A percentile compares a stretch with the other conserved stretches of the same genome.
Conservation (phyloP, 768 basidiomycete species). For the Phlebiopsis gigantea region DNA sequence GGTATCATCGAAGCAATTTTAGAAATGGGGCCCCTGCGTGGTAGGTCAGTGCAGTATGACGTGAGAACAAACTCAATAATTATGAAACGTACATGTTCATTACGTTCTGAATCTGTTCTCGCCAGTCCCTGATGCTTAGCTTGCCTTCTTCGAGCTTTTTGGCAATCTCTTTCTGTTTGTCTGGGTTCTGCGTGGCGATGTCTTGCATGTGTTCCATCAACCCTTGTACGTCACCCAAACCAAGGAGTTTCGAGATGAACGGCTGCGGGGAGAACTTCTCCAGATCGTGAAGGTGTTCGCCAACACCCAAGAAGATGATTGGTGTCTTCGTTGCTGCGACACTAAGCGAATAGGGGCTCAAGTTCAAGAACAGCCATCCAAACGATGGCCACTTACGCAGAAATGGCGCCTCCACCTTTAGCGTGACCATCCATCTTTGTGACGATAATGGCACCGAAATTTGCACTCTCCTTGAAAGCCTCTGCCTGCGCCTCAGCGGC, state of each 20-base stretch:
- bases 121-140: constrained; percentile 94
- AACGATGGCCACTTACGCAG: constrained; percentile 63
- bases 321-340: constrained; percentile 99
- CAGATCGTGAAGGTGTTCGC: constrained; percentile 96
- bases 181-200: constrained; percentile 86
- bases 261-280: constrained; percentile 95
- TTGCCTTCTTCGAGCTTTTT: constrained; percentile 98
- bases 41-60: not conserved
- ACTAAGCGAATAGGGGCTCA: constrained; percentile 33
- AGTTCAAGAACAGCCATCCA: not conserved
- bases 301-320: constrained; percentile 97
- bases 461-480: constrained; percentile 96
- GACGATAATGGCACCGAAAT: constrained; percentile 98
- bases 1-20: constrained; percentile 99
- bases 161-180: constrained; percentile 96
- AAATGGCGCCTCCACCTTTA: constrained; percentile 98
- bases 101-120: constrained; percentile 94
- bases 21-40: constrained; percentile 87
- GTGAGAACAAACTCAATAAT: not conserved
- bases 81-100: constrained; percentile 86
- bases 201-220: constrained; percentile 99
- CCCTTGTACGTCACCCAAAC: constrained; percentile 94
- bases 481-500: constrained; percentile 94
- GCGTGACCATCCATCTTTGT: constrained; percentile 99
- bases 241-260: constrained; percentile 94